phyloP scores from a whole-genome alignment of 148 eudicot species.

The Camellia lanceoleosa region DNA sequence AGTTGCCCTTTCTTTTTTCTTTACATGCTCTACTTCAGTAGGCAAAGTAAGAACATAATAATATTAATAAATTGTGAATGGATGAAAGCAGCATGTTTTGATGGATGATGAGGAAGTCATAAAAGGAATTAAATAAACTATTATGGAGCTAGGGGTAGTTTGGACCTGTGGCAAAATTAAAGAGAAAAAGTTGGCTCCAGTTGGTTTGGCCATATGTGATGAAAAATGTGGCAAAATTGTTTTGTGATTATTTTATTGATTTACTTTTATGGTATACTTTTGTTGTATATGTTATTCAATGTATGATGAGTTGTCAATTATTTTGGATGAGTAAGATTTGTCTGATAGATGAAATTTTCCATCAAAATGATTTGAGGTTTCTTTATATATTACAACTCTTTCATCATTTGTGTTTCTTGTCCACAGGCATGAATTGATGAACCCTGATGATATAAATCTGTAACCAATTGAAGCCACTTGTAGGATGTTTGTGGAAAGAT shows the following conservation, averaged over 20 bases:
- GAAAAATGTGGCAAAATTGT: too few relatives aligned
- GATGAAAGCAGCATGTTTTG: too few relatives aligned
- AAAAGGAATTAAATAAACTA: too few relatives aligned
- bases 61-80: too few relatives aligned
- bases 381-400: neutral
- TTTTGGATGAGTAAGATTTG: neutral
- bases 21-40: too few relatives aligned
- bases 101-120: too few relatives aligned
- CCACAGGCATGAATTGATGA: slow-evolving; percentile 9
- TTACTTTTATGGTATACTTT: neutral
- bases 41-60: too few relatives aligned
- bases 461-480: slow-evolving; percentile 4
- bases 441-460: slow-evolving; percentile 2
- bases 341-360: neutral
- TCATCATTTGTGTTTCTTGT: neutral
- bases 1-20: too few relatives aligned
- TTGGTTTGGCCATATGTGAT: too few relatives aligned
- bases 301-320: neutral
- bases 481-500: neutral
- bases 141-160: too few relatives aligned
- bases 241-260: neutral
- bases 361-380: neutral
- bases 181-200: too few relatives aligned
- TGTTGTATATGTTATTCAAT: neutral
- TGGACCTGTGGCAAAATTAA: too few relatives aligned